Evolutionary conservation across 768 basidiomycete genomes (phyloP).

Genomic region (Kwoniella sp.): DNA sequence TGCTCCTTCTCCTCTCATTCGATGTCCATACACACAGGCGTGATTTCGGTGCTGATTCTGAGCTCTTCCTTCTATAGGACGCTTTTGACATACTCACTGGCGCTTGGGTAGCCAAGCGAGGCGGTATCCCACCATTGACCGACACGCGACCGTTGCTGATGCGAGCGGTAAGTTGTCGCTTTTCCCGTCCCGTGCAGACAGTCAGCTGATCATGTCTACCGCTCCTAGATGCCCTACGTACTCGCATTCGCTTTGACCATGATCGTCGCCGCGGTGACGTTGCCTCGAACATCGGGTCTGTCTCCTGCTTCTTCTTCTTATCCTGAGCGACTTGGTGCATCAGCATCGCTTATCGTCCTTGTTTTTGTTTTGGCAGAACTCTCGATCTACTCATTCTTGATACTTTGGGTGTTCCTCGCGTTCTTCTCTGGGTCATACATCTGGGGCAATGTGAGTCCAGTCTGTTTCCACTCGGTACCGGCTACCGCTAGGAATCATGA

Average conservation of each 20-base stretch:
- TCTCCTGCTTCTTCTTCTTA: conserved; percentile 2
- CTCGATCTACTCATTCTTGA: conserved; percentile 79
- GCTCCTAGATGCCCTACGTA: conserved; percentile 75
- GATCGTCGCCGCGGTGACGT: conserved; percentile 79
- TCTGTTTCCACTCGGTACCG: background rate
- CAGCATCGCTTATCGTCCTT: background rate
- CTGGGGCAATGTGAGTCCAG: conserved; percentile 55
- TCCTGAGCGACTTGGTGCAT: background rate
- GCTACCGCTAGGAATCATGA: too few relatives aligned
- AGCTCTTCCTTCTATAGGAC: conserved; percentile 66
- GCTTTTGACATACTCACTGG: conserved; percentile 94
- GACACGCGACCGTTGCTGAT: conserved; percentile 80
- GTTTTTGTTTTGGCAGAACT: conserved; percentile 64
- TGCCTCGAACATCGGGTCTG: conserved; percentile 83
- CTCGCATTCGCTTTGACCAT: conserved; percentile 81
- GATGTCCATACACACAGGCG: background rate
- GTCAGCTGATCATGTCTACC: conserved; percentile 11
- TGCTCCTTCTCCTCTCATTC: background rate
- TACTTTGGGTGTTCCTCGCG: conserved; percentile 72
- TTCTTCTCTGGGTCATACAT: conserved; percentile 70
- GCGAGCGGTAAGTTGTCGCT: conserved; percentile 71
- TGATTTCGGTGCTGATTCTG: conserved; percentile 1
- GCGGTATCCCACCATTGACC: conserved; percentile 70
- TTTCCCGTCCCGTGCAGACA: background rate
- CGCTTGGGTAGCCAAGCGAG: conserved; percentile 78